Conservation (phyloP, 305 asterid genomes). For the Ilex paraguariensis region DNA sequence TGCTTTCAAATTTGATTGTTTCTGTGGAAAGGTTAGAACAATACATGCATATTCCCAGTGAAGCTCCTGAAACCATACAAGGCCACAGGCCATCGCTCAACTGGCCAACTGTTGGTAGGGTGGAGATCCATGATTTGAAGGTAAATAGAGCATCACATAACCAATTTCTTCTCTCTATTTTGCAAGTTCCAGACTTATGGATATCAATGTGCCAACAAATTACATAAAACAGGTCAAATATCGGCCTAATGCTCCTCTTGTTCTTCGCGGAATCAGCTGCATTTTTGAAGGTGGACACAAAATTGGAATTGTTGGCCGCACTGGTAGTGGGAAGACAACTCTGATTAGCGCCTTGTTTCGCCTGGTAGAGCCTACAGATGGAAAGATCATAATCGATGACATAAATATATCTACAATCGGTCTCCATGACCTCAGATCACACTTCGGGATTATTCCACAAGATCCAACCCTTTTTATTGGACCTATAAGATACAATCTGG, state of each 20-base stretch:
- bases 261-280: constrained; percentile 36
- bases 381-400: constrained; percentile 33
- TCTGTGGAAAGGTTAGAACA: constrained; percentile 34
- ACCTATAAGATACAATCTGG: constrained; percentile 34
- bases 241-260: constrained; percentile 26
- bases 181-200: too few relatives aligned
- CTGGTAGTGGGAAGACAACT: constrained; percentile 41
- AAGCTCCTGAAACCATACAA: constrained; percentile 25
- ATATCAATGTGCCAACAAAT: too few relatives aligned
- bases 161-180: not conserved
- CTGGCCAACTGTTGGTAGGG: constrained; percentile 31
- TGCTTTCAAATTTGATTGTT: constrained; percentile 25
- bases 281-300: constrained; percentile 29
- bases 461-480: constrained; percentile 42
- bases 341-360: constrained; percentile 36
- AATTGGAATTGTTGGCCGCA: constrained; percentile 39
- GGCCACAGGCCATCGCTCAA: constrained; percentile 15
- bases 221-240: constrained; percentile 24
- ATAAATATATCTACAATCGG: constrained; percentile 26
- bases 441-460: constrained; percentile 34
- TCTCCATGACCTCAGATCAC: constrained; percentile 34
- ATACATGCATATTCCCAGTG: constrained; percentile 31
- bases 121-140: constrained; percentile 29
- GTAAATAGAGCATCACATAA: constrained; percentile 5
- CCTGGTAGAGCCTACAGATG: constrained; percentile 36